Evolutionary conservation across 352 stramenopile species (phyloP).

Genomic region (Phytophthora crassamura): DNA sequence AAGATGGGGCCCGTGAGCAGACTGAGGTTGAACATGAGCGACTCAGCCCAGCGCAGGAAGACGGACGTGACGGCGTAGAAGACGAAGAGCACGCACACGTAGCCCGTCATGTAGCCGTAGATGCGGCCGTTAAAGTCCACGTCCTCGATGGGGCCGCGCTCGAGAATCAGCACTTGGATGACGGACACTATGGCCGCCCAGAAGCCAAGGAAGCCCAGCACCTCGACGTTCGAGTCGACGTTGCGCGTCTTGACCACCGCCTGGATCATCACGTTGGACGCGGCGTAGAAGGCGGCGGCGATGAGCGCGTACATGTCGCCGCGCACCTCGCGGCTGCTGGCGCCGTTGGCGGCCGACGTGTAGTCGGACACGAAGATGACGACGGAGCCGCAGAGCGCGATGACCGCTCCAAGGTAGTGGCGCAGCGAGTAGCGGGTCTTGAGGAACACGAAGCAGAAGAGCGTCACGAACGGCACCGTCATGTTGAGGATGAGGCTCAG

Average conservation of each 20-base stretch:
- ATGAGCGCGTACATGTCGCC: constrained; percentile 71
- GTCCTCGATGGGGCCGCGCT: constrained; percentile 48
- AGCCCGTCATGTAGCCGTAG: constrained; percentile 67
- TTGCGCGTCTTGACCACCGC: constrained; percentile 66
- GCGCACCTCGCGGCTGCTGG: constrained; percentile 47
- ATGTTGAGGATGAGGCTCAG: constrained; percentile 73
- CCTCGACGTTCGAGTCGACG: constrained; percentile 64
- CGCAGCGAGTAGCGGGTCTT: constrained; percentile 64
- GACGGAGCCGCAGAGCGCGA: constrained; percentile 54
- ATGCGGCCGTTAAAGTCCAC: constrained; percentile 55
- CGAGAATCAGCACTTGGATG: constrained; percentile 61
- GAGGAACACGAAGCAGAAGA: constrained; percentile 75
- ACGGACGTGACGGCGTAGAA: constrained; percentile 72
- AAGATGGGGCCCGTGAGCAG: constrained; percentile 66
- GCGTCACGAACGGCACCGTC: constrained; percentile 70
- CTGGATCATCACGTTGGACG: constrained; percentile 80
- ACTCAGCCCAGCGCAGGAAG: constrained; percentile 66
- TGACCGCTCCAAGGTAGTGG: constrained; percentile 55
- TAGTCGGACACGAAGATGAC: constrained; percentile 72
- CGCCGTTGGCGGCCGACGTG: constrained; percentile 48
- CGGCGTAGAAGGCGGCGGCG: constrained; percentile 64
- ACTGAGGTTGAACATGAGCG: constrained; percentile 74
- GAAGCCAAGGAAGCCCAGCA: constrained; percentile 60
- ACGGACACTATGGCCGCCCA: constrained; percentile 60
- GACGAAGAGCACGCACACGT: constrained; percentile 60